Conservation (phyloP, 2,329 filamentous ascomycete genomes). For the Neofusicoccum cordaticola region DNA sequence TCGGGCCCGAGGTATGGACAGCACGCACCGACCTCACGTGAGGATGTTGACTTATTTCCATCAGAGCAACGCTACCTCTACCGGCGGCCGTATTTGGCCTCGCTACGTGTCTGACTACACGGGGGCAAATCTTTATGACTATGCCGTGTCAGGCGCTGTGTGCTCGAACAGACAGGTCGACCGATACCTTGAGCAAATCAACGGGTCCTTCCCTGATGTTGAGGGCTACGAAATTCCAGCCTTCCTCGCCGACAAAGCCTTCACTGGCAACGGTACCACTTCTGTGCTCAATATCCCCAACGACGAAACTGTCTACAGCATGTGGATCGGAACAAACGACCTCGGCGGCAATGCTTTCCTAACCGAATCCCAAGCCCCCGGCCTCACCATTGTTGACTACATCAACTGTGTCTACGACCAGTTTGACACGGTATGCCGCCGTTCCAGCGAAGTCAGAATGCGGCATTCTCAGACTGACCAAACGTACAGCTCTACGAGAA, state of each 20-base stretch:
- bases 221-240: constrained; percentile 47
- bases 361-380: constrained; percentile 58
- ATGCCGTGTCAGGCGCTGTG: constrained; percentile 69
- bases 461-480: constrained; percentile 32
- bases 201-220: constrained; percentile 58
- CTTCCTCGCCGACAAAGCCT: constrained; percentile 43
- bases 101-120: constrained; percentile 63
- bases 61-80: constrained; percentile 53
- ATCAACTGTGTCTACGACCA: constrained; percentile 62
- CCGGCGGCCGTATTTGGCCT: constrained; percentile 67
- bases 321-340: constrained; percentile 84
- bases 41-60: neutral
- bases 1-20: constrained; percentile 43
- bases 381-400: constrained; percentile 63
- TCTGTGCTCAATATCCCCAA: constrained; percentile 42
- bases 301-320: constrained; percentile 66
- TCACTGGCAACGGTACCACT: constrained; percentile 33
- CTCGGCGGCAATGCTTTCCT: constrained; percentile 65
- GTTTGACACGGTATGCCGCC: constrained; percentile 22
- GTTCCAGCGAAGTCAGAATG: neutral
- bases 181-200: constrained; percentile 52
- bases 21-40: neutral
- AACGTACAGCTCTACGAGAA: constrained; percentile 55
- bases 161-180: constrained; percentile 68
- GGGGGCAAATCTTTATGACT: constrained; percentile 58